phyloP scores from a whole-genome alignment of 176 grass and related monocot genomes.

The Oryza longistaminata region DNA sequence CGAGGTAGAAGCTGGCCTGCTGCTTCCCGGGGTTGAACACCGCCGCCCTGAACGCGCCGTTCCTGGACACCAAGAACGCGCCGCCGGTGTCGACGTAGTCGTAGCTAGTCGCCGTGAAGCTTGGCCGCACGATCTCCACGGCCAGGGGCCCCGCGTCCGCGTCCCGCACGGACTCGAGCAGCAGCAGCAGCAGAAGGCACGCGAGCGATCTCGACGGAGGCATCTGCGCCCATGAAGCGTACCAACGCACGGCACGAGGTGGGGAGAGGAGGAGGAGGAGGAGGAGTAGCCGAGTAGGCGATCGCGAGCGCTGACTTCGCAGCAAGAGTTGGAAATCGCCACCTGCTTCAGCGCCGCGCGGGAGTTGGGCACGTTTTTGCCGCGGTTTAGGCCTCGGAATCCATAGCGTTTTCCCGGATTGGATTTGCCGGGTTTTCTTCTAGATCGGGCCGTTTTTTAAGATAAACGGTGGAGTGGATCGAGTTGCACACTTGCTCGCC shows the following conservation, averaged over 20 bases:
- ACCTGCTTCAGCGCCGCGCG: not conserved
- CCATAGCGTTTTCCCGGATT: not conserved
- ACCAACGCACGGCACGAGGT: not conserved
- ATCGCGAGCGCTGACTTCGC: conserved; percentile 18
- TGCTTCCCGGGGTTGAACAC: conserved; percentile 55
- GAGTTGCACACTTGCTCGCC: not conserved
- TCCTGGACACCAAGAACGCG: conserved; percentile 61
- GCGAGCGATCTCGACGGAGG: conserved; percentile 17
- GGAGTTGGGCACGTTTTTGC: conserved; percentile 31
- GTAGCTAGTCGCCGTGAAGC: conserved; percentile 49
- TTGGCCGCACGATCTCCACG: conserved; percentile 49
- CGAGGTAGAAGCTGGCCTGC: conserved; percentile 63
- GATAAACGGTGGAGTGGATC: not conserved
- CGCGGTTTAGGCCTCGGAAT: not conserved
- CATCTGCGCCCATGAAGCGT: conserved; percentile 66
- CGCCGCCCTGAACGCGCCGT: conserved; percentile 47
- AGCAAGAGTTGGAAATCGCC: not conserved
- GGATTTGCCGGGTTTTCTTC: not conserved
- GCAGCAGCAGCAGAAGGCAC: not conserved
- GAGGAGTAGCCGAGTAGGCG: not conserved
- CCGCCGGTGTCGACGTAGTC: conserved; percentile 50
- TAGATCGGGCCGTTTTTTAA: not conserved
- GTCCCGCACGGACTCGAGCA: conserved; percentile 20
- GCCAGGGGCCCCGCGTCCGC: conserved; percentile 34
- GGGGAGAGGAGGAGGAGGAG: not conserved